These are phyloP conservation scores for Aspergillus uvarum DNA, from an alignment of 2,329 filamentous ascomycete genomes.

Conservation along the genomic window DNA sequence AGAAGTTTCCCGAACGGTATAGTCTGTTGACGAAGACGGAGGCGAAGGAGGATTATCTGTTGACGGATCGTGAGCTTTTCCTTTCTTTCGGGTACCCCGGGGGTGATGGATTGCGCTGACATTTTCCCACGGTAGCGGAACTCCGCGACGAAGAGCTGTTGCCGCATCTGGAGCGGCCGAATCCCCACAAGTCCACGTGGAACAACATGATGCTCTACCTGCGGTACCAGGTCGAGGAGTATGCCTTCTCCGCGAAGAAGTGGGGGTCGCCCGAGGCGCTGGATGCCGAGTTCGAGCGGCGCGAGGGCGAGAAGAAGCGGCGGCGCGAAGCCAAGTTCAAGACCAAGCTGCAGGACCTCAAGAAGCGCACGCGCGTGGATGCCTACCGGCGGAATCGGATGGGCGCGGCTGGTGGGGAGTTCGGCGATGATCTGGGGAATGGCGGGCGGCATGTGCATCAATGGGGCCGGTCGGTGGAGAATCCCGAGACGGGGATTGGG, in stretches of 20 bases:
- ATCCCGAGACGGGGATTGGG: constrained; percentile 56
- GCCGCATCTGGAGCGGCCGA: constrained; percentile 83
- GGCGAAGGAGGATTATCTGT: constrained; percentile 87
- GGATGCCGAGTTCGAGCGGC: constrained; percentile 81
- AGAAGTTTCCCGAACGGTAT: constrained; percentile 87
- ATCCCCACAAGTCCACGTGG: constrained; percentile 94
- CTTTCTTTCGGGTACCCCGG: no score
- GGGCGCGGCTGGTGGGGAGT: constrained; percentile 51
- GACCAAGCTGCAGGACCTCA: constrained; percentile 81
- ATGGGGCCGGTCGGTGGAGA: constrained; percentile 64
- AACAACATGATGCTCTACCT: constrained; percentile 99
- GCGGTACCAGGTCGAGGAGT: constrained; percentile 89
- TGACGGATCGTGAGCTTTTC: constrained; percentile 76
- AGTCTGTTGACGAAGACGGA: constrained; percentile 95
- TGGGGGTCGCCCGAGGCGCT: constrained; percentile 86
- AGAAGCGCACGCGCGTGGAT: constrained; percentile 89
- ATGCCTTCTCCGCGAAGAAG: constrained; percentile 77
- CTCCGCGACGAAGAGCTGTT: constrained; percentile 84
- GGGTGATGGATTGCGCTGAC: constrained; percentile 1
- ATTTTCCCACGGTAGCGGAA: constrained; percentile 60
- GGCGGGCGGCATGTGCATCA: constrained; percentile 81
- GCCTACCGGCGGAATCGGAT: constrained; percentile 74
- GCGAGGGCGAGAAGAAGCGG: constrained; percentile 76
- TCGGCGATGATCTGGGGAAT: constrained; percentile 73
- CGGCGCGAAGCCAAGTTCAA: constrained; percentile 91